Percentiles rank a stretch among this genome's conserved stretches.
Conservation (phyloP, 495 filamentous ascomycete species). For the Xylaria bambusicola region DNA sequence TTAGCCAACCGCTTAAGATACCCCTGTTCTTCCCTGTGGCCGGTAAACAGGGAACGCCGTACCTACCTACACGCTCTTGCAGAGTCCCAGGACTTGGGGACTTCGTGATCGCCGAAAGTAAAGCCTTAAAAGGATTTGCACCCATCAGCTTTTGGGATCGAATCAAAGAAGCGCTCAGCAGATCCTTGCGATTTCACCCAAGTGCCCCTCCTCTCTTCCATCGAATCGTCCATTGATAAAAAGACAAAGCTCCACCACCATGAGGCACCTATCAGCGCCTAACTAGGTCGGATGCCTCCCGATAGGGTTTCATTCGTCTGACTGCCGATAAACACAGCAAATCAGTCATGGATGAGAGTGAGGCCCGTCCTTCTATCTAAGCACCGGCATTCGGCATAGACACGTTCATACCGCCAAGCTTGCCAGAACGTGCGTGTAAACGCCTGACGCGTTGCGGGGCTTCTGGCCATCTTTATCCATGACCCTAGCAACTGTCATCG, state of each 20-base stretch:
- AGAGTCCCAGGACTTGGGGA: neutral
- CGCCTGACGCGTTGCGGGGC: neutral
- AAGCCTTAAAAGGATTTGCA: neutral
- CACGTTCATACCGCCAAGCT: constrained; percentile 11
- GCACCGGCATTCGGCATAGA: constrained; percentile 4
- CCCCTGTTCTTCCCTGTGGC: constrained; percentile 4
- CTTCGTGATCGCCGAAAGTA: neutral
- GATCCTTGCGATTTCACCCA: neutral
- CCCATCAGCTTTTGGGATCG: constrained; percentile 2
- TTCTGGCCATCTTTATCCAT: too few species aligned
- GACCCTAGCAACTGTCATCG: neutral
- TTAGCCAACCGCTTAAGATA: neutral
- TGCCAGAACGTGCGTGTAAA: neutral
- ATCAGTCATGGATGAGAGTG: constrained; percentile 1
- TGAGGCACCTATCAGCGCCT: constrained; percentile 2
- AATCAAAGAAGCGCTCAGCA: neutral
- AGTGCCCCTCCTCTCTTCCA: neutral
- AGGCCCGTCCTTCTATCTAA: constrained; percentile 6
- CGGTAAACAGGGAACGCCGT: constrained; percentile 1
- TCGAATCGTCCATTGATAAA: neutral
- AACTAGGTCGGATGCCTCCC: constrained; percentile 1
- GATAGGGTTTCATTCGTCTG: constrained; percentile 8
- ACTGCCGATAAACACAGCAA: constrained; percentile 6
- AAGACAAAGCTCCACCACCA: constrained; percentile 2
- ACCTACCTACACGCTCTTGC: neutral